Evolutionary conservation across 805 yeast genomes (phyloP), one percentile per base, ranked within the genome.

Genomic region (Jamesozyma spencerorum): DNA sequence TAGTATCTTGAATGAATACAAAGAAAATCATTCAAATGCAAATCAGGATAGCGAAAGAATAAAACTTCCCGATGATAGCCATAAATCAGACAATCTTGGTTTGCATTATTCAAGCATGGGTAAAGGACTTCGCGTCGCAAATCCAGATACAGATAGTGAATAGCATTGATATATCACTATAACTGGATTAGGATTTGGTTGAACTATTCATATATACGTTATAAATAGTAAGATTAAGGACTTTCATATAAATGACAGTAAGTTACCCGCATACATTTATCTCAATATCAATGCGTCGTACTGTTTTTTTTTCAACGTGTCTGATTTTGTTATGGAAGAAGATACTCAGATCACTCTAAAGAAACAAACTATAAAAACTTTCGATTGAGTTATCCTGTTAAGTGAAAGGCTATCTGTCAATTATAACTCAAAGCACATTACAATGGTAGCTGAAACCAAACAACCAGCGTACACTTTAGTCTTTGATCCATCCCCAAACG

Each of bases 401-500:
- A 10, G 4, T 13, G n/a, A n/a, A n/a, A n/a, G n/a, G n/a, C n/a
- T n/a, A n/a, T n/a, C n/a, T n/a, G n/a, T n/a, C n/a, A n/a, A n/a
- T n/a, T n/a, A n/a, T n/a, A n/a, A n/a, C n/a, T n/a, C n/a, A n/a
- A n/a, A n/a, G n/a, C n/a, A n/a, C n/a, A n/a, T n/a, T n/a, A n/a
- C n/a, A 8, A 39, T 39, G 42, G 18, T 38, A 12, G 18, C n/a
- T 34, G 31, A 20, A 31, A 38, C 40, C 18, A 49, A 54, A 38
- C 56, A 56, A 41, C 50, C 62, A 19, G 87, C 88, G 8, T 85
- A 85, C 58, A 84, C 94, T 22, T 69, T 86, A 65, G 80, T 86
- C 42, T 81, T 75, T 61, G 90, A 86, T 57, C 85, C 88, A 27
- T 72, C 77, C 49, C 68, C 83, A 52, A 74, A 81, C 44, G 64